Conservation (phyloP, 1,284 basidiomycete species). For the Puccinia horiana region DNA sequence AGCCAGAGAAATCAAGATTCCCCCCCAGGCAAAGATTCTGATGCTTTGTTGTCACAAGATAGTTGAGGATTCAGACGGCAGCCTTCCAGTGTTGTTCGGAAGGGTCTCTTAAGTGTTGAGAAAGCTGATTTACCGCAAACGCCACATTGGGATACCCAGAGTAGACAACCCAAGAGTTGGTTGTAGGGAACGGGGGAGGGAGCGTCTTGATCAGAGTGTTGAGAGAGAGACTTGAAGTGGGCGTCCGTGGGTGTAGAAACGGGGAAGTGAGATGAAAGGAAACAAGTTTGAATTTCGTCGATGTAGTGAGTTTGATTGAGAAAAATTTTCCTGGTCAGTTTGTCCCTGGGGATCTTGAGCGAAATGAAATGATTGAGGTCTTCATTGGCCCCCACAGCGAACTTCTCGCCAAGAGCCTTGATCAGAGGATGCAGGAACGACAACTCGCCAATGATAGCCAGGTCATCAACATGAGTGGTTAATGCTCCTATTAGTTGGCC, state of each 20-base stretch:
- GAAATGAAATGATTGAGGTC: constrained; percentile 17
- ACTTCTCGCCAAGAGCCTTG: background rate
- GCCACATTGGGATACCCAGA: constrained; percentile 5
- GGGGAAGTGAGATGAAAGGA: background rate
- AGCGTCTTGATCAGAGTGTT: too few species aligned
- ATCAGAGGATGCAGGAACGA: background rate
- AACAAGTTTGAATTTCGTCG: background rate
- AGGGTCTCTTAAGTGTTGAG: background rate
- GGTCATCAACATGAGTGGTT: background rate
- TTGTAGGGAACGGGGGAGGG: background rate
- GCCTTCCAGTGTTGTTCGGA: constrained; percentile 3
- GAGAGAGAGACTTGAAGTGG: background rate
- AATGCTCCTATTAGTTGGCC: background rate
- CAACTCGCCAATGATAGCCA: background rate
- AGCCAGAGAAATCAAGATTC: background rate
- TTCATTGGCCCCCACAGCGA: background rate
- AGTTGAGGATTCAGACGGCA: background rate
- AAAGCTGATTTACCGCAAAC: constrained; percentile 19
- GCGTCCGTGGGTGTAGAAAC: background rate
- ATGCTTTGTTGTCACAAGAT: background rate
- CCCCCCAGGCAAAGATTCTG: constrained; percentile 9
- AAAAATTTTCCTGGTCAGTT: background rate
- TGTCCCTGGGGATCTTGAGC: background rate
- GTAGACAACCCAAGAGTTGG: background rate
- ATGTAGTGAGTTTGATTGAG: background rate